Conservation (phyloP, 2,329 filamentous ascomycete genomes). For the Sclerotinia subarctica region DNA sequence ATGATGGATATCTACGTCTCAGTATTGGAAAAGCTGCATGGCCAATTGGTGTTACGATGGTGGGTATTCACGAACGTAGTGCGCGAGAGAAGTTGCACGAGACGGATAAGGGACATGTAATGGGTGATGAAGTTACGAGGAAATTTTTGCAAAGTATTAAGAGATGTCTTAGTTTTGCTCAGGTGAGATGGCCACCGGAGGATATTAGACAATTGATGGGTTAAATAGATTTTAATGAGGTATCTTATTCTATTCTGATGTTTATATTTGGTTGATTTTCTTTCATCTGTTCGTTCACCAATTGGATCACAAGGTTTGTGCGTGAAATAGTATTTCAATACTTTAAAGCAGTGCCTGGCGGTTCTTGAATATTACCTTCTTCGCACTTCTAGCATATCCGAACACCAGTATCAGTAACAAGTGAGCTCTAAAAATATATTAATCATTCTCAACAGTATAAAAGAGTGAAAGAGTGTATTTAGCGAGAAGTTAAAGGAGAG, state of each 20-base stretch:
- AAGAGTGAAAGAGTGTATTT: neutral
- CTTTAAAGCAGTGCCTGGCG: neutral
- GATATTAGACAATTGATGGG: constrained; percentile 96
- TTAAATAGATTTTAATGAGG: constrained; percentile 19
- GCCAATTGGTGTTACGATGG: constrained; percentile 99
- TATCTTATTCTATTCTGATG: too few relatives aligned
- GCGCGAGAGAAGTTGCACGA: constrained; percentile 94
- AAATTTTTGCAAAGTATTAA: constrained; percentile 99
- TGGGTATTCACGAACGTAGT: constrained; percentile 96
- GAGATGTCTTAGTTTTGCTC: constrained; percentile 90
- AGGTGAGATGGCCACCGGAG: constrained; percentile 92
- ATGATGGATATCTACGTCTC: constrained; percentile 87
- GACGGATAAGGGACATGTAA: constrained; percentile 84
- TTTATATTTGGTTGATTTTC: neutral
- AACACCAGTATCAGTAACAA: neutral
- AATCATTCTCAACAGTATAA: neutral
- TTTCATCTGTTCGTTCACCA: neutral
- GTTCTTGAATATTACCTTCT: neutral
- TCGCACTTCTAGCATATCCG: neutral
- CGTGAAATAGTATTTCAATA: neutral
- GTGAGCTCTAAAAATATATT: neutral
- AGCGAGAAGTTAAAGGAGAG: neutral
- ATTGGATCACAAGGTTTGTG: neutral
- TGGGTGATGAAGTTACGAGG: constrained; percentile 92
- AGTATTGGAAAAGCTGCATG: constrained; percentile 96